phyloP scores from a whole-genome alignment of 768 basidiomycete species.

The Nevesoporus exiguus region DNA sequence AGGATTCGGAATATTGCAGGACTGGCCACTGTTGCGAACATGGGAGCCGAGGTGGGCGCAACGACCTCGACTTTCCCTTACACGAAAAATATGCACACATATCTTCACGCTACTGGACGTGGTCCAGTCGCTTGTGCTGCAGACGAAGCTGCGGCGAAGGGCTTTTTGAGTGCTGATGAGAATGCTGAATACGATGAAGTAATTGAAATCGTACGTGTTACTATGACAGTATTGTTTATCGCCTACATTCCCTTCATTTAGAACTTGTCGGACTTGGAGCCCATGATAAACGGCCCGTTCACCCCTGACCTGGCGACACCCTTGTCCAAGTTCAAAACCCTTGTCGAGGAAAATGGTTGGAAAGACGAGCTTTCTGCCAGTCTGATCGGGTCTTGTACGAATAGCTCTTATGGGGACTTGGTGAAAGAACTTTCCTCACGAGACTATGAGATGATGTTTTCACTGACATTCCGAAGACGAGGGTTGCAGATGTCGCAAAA shows the following conservation, averaged over 20 bases:
- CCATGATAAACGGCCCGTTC: conserved; percentile 94
- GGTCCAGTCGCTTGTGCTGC: conserved; percentile 83
- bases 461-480: conserved; percentile 51
- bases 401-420: conserved; percentile 97
- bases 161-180: conserved; percentile 80
- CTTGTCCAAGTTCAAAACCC: conserved; percentile 78
- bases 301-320: conserved; percentile 97
- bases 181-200: conserved; percentile 93
- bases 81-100: conserved; percentile 82
- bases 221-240: background rate
- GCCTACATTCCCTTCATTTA: conserved; percentile 30
- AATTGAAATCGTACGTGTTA: conserved; percentile 78
- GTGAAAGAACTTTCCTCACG: conserved; percentile 35
- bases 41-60: conserved; percentile 99
- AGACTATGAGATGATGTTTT: background rate
- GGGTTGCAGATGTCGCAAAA: conserved; percentile 84
- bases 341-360: conserved; percentile 86
- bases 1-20: conserved; percentile 39
- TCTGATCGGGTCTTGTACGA: conserved; percentile 98
- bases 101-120: conserved; percentile 87
- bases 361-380: conserved; percentile 88
- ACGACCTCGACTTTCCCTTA: conserved; percentile 99
- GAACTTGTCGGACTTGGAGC: conserved; percentile 88
- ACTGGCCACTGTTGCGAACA: conserved; percentile 94
- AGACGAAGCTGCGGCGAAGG: conserved; percentile 71